Conservation (phyloP, 2,329 filamentous ascomycete genomes). For the Penicillium occitanis region DNA sequence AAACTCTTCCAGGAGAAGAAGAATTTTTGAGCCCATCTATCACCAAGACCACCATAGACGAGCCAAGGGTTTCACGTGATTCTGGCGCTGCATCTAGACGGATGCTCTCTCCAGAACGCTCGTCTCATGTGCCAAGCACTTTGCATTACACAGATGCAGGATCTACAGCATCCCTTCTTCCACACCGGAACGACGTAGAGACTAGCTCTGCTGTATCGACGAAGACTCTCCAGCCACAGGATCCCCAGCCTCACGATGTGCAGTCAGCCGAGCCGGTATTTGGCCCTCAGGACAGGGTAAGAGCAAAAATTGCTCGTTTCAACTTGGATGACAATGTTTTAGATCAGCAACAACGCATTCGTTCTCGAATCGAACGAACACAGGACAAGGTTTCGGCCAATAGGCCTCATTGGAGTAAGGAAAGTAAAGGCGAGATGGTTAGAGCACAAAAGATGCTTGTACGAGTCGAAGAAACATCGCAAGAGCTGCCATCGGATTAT, state of each 20-base stretch:
- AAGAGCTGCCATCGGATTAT: conserved; percentile 59
- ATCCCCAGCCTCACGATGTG: conserved; percentile 33
- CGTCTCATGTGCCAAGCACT: conserved; percentile 11
- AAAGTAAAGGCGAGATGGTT: conserved; percentile 60
- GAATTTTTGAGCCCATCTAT: neutral
- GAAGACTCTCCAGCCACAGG: conserved; percentile 33
- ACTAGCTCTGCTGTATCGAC: conserved; percentile 20
- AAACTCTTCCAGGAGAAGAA: conserved; percentile 9
- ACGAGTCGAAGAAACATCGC: conserved; percentile 56
- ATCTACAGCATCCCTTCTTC: conserved; percentile 38
- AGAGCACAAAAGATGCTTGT: conserved; percentile 70
- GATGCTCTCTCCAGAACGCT: neutral
- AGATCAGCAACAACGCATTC: conserved; percentile 42
- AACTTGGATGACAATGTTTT: conserved; percentile 47
- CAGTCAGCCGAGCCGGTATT: conserved; percentile 24
- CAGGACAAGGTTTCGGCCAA: conserved; percentile 37
- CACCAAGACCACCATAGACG: neutral
- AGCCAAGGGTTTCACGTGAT: neutral
- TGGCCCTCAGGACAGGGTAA: conserved; percentile 25
- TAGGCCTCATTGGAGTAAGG: conserved; percentile 38
- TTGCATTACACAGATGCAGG: conserved; percentile 27
- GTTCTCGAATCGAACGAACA: conserved; percentile 39
- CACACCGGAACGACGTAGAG: conserved; percentile 26
- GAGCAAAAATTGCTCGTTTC: conserved; percentile 43
- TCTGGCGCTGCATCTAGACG: neutral